phyloP scores from a whole-genome alignment of 345 rosid species.

The Brassica cretica region DNA sequence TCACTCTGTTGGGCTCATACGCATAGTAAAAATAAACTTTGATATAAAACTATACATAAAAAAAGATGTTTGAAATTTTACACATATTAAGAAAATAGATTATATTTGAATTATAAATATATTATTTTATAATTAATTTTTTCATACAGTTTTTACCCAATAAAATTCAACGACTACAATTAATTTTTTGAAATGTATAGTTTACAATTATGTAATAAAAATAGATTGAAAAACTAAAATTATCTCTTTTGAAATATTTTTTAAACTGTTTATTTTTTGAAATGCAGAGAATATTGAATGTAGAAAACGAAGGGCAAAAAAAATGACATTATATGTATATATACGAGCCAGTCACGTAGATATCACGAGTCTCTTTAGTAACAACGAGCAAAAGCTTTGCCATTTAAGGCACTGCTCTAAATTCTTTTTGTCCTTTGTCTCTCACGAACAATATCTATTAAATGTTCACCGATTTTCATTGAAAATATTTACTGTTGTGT shows the following conservation, averaged over 20 bases:
- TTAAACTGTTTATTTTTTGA: background rate
- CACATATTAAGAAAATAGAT: background rate
- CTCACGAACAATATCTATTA: conserved; percentile 1
- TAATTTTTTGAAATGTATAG: too few relatives aligned
- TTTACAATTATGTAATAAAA: too few relatives aligned
- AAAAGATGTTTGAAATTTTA: too few relatives aligned
- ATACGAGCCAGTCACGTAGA: conserved; percentile 33
- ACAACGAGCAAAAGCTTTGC: conserved; percentile 28
- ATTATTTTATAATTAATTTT: too few relatives aligned
- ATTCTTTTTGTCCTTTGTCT: conserved; percentile 34
- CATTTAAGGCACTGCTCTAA: conserved; percentile 30
- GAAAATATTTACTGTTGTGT: background rate
- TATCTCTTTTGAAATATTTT: too few relatives aligned
- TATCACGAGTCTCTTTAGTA: conserved; percentile 38
- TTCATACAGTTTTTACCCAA: too few relatives aligned
- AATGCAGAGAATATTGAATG: background rate
- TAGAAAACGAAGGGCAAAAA: conserved; percentile 6
- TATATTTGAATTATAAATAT: background rate
- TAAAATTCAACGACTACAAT: too few relatives aligned
- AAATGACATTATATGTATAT: conserved; percentile 4
- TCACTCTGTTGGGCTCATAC: background rate
- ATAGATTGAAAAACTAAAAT: too few relatives aligned
- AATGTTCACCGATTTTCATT: background rate
- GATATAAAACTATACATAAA: too few relatives aligned
- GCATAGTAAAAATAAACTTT: too few relatives aligned